Base-by-base conservation (phyloP, 129 eudicot genomes). In the sunflower (Helianthus annuus) region DNA sequence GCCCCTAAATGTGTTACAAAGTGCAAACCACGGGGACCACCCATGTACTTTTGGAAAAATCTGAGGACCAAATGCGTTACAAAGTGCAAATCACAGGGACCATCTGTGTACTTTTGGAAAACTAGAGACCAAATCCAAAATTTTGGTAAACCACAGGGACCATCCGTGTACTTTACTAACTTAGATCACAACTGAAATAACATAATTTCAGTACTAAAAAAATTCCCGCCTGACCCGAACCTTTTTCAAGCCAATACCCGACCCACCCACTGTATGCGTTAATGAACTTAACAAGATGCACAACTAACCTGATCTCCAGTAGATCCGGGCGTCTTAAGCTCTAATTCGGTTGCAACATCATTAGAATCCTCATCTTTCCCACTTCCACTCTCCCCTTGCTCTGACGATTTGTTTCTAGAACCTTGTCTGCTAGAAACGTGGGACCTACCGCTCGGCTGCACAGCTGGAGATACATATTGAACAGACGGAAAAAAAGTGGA, bases 301-400 rank as follows among this genome's bases (percentile, higher is more conserved):
- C 2, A 16, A 38, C 64, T 70, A 56, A 93, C 98, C 95, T 85
- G 90, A 70, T 89, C 96, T 44, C 80, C 84, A 13, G 95, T 79
- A 52, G 95, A 87, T 72, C 96, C 96, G 11, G 98, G 96, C 48
- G 92, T 87, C 73, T 93, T 93, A 36, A 89, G 95, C 83, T 87
- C 98, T 27, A 93, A 79, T 24, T 93, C 95, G 7, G 96, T 93
- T 10, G 88, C 87, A 58, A 93, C 93, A 38, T 84, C 92, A 82
- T 79, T 75, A 17, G 98, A 89, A 65, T 83, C 91, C 67, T 83
- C 90, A 17, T 75, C 79, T 79, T 82, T 88, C 19, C 85, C 85
- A 66, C 74, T 53, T 77, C 81, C 85, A 68, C 83, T 81, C 65
- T 89, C 88, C 68, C 71, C 85, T 46, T 73, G 82, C 57, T 80